A percentile compares a stretch with the other conserved stretches of the same genome.
Evolutionary conservation across 129 eudicot genomes (phyloP).

Genomic region (Deinandra increscens): DNA sequence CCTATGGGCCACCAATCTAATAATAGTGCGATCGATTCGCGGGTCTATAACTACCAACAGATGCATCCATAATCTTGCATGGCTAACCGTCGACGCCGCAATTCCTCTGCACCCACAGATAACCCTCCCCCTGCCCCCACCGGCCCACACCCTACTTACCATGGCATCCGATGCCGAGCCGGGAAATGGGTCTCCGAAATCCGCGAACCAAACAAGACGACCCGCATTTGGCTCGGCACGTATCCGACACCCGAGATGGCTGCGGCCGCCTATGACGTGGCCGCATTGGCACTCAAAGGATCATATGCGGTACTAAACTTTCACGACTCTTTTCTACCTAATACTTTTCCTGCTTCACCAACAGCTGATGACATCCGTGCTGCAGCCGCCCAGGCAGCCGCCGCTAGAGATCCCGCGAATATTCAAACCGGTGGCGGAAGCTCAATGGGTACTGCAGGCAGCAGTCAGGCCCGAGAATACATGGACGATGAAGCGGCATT

Average conservation of each 20-base stretch:
- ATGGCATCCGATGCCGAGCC: constrained; percentile 46
- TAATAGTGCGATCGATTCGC: no score
- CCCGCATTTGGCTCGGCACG: constrained; percentile 51
- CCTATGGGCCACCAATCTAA: not conserved
- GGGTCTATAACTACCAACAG: not conserved
- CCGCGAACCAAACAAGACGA: constrained; percentile 44
- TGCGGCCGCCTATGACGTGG: constrained; percentile 50
- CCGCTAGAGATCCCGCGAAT: constrained; percentile 34
- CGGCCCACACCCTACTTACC: constrained; percentile 42
- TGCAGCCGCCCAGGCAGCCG: constrained; percentile 78
- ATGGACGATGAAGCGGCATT: no score
- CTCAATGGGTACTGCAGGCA: not conserved
- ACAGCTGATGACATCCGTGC: constrained; percentile 62
- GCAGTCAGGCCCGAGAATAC: constrained; percentile 18
- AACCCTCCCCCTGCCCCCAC: constrained; percentile 8
- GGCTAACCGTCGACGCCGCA: constrained; percentile 24
- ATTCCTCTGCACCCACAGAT: constrained; percentile 16
- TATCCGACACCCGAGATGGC: constrained; percentile 53
- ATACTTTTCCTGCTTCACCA: constrained; percentile 49
- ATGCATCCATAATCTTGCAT: constrained; percentile 12
- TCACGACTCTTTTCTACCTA: constrained; percentile 56
- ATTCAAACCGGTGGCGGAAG: constrained; percentile 17
- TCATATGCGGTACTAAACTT: constrained; percentile 57
- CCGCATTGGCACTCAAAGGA: constrained; percentile 53
- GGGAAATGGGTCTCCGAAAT: constrained; percentile 58